Percentiles rank a stretch among this genome's conserved stretches.
phyloP scores from a whole-genome alignment of 306 rosid genomes.

The Ziziphus jujuba region DNA sequence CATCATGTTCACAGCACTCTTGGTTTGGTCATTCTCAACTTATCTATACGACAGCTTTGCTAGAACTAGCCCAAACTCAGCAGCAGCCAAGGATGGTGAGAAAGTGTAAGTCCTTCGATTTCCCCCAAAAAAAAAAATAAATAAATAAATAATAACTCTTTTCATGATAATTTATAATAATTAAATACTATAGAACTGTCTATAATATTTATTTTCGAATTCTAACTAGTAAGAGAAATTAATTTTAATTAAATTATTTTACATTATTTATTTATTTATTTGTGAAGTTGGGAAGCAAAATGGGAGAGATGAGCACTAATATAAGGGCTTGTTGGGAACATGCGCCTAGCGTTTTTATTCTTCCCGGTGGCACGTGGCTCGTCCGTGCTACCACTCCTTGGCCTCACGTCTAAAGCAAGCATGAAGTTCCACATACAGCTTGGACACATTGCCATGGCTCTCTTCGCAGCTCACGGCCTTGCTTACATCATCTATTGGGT shows the following conservation, averaged over 20 bases:
- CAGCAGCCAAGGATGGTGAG: conserved; percentile 36
- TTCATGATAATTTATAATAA: too few relatives aligned
- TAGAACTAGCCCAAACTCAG: conserved; percentile 29
- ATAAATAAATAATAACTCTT: too few relatives aligned
- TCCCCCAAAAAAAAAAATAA: too few relatives aligned
- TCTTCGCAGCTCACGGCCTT: conserved; percentile 75
- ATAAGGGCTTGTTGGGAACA: conserved; percentile 58
- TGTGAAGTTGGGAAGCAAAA: conserved; percentile 65
- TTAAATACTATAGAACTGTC: too few relatives aligned
- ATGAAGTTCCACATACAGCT: conserved; percentile 82
- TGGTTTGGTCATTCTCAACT: conserved; percentile 53
- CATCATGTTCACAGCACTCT: conserved; percentile 64
- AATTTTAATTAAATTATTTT: too few relatives aligned
- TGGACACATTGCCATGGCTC: conserved; percentile 55
- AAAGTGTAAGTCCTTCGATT: conserved; percentile 45
- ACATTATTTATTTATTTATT: neutral
- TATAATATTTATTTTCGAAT: too few relatives aligned
- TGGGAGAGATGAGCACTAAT: conserved; percentile 33
- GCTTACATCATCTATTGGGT: conserved; percentile 49
- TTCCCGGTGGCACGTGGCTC: conserved; percentile 82
- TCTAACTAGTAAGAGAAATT: neutral
- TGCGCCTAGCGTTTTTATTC: conserved; percentile 57
- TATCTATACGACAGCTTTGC: conserved; percentile 34
- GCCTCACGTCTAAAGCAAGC: conserved; percentile 68
- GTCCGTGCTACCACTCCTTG: conserved; percentile 59